A percentile compares a stretch with the other conserved stretches of the same genome.
These are phyloP conservation scores for Hypoxylon intermedium DNA, from an alignment of 495 filamentous ascomycete genomes.

Conservation along the genomic window DNA sequence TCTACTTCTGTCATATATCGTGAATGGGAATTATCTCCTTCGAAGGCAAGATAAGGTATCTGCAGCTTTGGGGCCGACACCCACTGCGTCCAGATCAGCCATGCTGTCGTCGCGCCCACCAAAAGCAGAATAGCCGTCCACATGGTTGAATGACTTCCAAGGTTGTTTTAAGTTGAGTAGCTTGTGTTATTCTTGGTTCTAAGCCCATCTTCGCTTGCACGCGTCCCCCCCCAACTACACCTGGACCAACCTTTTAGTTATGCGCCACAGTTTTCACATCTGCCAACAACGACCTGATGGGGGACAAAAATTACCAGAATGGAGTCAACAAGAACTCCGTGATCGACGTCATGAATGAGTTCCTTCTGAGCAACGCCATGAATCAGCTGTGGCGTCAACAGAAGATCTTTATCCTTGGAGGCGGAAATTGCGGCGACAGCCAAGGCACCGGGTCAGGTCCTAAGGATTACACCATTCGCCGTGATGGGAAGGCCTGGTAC, in stretches of 20 bases:
- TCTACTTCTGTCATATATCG: not conserved
- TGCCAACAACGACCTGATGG: slow-evolving; percentile 15
- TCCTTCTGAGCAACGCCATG: slow-evolving; percentile 11
- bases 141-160: not conserved
- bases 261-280: too few species aligned
- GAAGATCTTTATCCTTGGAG: slow-evolving; percentile 20
- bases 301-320: slow-evolving; percentile 8
- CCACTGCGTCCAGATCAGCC: not conserved
- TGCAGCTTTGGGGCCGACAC: not conserved
- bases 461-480: slow-evolving; percentile 10
- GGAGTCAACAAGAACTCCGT: slow-evolving; percentile 13
- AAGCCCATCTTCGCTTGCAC: not conserved
- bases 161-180: too few species aligned
- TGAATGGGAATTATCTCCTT: not conserved
- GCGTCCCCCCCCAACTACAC: too few species aligned
- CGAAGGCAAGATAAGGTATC: not conserved
- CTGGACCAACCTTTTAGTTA: too few species aligned
- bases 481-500: slow-evolving; percentile 13
- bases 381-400: slow-evolving; percentile 21
- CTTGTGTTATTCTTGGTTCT: not conserved
- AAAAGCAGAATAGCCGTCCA: not conserved
- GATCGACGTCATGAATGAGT: slow-evolving; percentile 8
- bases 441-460: slow-evolving; percentile 14
- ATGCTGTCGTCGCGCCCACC: not conserved
- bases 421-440: slow-evolving; percentile 13